Evolutionary conservation across 2,329 filamentous ascomycete genomes (phyloP).

Genomic region (Leptosphaerulina australis): DNA sequence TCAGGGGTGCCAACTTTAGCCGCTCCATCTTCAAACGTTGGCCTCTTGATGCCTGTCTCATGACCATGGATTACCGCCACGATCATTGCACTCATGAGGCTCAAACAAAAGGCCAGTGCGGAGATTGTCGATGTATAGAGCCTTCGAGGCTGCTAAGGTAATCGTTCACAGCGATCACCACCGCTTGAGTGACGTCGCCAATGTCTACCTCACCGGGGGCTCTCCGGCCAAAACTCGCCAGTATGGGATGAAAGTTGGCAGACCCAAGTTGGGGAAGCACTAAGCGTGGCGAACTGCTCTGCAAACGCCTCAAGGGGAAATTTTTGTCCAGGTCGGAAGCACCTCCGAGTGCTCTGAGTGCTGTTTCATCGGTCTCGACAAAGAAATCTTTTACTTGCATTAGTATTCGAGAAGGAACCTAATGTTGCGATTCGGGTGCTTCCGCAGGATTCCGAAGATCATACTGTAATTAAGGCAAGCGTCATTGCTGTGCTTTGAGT

Average conservation of each 20-base stretch:
- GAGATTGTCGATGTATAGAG: constrained; percentile 5
- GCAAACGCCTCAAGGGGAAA: not conserved
- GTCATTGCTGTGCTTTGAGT: not conserved
- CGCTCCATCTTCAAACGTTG: constrained; percentile 8
- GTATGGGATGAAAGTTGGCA: not conserved
- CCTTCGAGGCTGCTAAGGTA: not conserved
- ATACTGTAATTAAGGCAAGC: not conserved
- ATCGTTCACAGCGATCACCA: constrained; percentile 5
- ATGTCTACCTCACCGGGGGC: not conserved
- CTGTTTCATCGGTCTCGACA: constrained; percentile 7
- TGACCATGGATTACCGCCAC: constrained; percentile 11
- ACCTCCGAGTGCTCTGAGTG: not conserved
- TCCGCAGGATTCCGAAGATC: constrained; percentile 13
- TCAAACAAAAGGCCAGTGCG: constrained; percentile 13
- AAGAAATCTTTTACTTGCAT: constrained; percentile 9
- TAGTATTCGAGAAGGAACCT: constrained; percentile 1
- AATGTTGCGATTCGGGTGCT: constrained; percentile 10
- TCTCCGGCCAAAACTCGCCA: constrained; percentile 6
- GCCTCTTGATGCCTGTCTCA: constrained; percentile 15
- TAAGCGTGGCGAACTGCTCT: not conserved
- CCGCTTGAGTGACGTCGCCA: not conserved
- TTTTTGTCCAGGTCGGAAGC: not conserved
- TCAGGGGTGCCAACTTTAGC: constrained; percentile 8
- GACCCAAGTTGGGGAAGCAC: not conserved
- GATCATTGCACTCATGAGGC: constrained; percentile 1